Conservation (phyloP, 305 asterid species). For the Fraxinus nigra region DNA sequence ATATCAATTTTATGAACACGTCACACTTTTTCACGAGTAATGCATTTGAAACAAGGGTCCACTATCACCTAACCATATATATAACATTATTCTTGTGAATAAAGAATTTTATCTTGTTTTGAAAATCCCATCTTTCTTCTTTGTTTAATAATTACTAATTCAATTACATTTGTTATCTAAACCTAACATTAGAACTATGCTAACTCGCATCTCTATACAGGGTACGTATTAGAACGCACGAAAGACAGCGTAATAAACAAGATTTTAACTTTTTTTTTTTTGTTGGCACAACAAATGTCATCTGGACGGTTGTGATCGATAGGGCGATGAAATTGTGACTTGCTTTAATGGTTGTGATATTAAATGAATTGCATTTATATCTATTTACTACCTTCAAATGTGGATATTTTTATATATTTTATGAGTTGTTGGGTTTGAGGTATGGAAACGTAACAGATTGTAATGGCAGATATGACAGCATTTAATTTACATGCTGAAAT, state of each 20-base stretch:
- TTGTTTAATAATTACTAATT: neutral
- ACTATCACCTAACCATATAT: neutral
- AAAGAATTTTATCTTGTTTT: neutral
- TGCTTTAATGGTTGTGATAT: neutral
- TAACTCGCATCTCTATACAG: neutral
- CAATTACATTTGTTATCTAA: neutral
- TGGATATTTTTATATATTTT: constrained; percentile 3
- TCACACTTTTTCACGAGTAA: neutral
- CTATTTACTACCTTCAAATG: constrained; percentile 19
- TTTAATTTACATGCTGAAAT: constrained; percentile 34
- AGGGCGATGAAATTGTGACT: neutral
- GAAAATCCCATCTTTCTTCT: neutral
- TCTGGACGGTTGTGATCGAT: neutral
- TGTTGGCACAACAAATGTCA: neutral
- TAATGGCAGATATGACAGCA: constrained; percentile 31
- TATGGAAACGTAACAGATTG: constrained; percentile 25
- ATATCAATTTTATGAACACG: neutral
- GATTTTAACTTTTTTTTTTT: too few species aligned
- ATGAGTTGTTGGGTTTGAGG: neutral
- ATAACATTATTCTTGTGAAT: neutral
- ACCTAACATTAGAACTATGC: neutral
- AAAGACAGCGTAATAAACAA: too few species aligned
- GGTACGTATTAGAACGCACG: neutral
- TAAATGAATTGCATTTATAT: constrained; percentile 21
- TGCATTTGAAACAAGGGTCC: neutral